phyloP scores from a whole-genome alignment of 148 eudicot genomes.

The Rhododendron ovatum region DNA sequence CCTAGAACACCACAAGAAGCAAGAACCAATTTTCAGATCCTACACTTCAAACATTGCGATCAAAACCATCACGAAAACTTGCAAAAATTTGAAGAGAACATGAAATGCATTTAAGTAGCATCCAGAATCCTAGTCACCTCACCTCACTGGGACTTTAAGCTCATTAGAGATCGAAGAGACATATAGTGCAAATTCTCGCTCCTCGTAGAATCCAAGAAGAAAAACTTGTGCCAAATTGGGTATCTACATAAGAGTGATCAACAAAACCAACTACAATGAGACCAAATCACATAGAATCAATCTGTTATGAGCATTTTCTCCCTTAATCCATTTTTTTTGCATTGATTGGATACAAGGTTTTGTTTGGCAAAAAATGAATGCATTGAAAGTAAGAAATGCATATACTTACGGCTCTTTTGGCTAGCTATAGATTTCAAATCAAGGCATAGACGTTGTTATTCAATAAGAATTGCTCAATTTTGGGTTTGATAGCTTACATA shows the following conservation, averaged over 20 bases:
- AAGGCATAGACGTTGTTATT: background rate
- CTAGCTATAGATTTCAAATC: background rate
- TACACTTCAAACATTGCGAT: background rate
- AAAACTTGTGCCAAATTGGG: constrained; percentile 83
- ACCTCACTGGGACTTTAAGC: constrained; percentile 92
- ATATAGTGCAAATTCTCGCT: constrained; percentile 71
- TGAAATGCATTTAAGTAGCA: background rate
- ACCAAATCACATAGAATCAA: background rate
- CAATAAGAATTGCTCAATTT: background rate
- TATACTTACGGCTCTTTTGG: background rate
- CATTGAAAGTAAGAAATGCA: background rate
- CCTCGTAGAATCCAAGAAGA: constrained; percentile 82
- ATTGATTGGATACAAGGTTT: background rate
- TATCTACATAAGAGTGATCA: constrained; percentile 46
- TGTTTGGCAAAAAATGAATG: background rate
- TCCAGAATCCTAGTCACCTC: constrained; percentile 1
- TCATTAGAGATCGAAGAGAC: constrained; percentile 90
- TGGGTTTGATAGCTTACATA: background rate
- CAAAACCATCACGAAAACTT: background rate
- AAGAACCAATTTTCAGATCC: constrained; percentile 2
- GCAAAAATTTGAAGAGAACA: background rate
- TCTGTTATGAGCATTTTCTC: background rate
- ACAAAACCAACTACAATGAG: constrained; percentile 5
- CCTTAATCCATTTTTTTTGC: background rate
- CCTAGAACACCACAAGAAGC: constrained; percentile 31